Evolutionary conservation across 2,329 filamentous ascomycete species (phyloP).

Genomic region (Fusarium sp.): DNA sequence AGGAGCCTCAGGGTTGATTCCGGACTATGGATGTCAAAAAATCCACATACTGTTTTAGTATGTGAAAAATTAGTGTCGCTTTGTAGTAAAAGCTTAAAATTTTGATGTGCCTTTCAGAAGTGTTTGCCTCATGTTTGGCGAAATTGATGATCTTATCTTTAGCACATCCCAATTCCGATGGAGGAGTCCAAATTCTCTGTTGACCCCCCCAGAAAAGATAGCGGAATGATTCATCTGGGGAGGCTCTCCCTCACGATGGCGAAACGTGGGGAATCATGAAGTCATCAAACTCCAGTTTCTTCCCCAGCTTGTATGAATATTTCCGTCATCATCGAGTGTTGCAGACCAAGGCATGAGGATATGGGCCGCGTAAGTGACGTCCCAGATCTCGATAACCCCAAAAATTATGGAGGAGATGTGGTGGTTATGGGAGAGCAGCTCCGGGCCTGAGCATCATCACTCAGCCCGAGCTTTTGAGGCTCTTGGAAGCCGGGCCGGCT

Average conservation of each 20-base stretch:
- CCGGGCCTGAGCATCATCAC: background rate
- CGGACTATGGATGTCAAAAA: too few species aligned
- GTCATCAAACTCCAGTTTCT: slow-evolving; percentile 39
- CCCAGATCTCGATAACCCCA: slow-evolving; percentile 38
- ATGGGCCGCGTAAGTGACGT: slow-evolving; percentile 26
- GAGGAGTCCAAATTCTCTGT: background rate
- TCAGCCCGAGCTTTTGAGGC: slow-evolving; percentile 5
- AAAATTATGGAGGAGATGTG: background rate
- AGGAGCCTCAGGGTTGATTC: too few species aligned
- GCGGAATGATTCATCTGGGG: too few species aligned
- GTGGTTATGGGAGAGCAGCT: slow-evolving; percentile 32
- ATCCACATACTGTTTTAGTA: too few species aligned
- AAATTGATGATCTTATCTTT: too few species aligned
- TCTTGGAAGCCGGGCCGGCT: slow-evolving; percentile 42
- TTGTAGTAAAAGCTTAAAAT: too few species aligned
- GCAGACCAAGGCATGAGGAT: slow-evolving; percentile 21
- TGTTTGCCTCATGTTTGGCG: too few species aligned
- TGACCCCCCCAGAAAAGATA: slow-evolving; percentile 10
- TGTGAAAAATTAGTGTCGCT: too few species aligned
- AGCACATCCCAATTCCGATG: too few species aligned
- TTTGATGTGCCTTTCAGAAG: too few species aligned
- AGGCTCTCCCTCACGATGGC: background rate
- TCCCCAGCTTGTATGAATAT: slow-evolving; percentile 29
- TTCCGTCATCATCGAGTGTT: slow-evolving; percentile 16
- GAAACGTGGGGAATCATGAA: slow-evolving; percentile 41